phyloP scores from a whole-genome alignment of 1,139 yeast genomes.

The Blastobotrys illinoisensis region DNA sequence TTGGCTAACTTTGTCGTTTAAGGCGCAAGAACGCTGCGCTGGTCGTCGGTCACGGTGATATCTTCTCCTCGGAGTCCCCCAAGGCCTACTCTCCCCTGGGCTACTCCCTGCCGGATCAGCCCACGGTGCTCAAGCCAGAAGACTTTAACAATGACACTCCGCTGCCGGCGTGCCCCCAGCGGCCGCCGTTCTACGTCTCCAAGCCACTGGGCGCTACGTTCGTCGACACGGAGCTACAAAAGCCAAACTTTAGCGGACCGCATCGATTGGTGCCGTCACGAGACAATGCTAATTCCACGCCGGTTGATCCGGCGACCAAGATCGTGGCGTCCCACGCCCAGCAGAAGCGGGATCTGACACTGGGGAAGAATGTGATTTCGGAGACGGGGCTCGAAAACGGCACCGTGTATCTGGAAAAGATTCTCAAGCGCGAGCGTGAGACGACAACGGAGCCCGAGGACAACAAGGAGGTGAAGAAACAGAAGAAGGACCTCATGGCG shows the following conservation, averaged over 20 bases:
- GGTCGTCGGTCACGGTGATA: constrained; percentile 18
- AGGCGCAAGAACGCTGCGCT: constrained; percentile 5
- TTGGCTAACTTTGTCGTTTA: not conserved
- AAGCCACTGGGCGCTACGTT: constrained; percentile 28
- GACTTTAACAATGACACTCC: constrained; percentile 26
- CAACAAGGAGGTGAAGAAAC: constrained; percentile 17
- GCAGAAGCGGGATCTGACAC: constrained; percentile 14
- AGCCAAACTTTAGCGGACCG: constrained; percentile 21
- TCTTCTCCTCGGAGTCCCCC: constrained; percentile 26
- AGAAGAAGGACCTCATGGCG: constrained; percentile 24
- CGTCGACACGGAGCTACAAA: constrained; percentile 27
- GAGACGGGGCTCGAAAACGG: constrained; percentile 14
- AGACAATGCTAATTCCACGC: constrained; percentile 7
- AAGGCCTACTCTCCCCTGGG: constrained; percentile 31
- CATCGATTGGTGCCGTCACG: constrained; percentile 18
- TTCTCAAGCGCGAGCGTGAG: constrained; percentile 21
- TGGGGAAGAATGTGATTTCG: constrained; percentile 18
- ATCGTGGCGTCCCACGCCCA: constrained; percentile 13
- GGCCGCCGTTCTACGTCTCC: constrained; percentile 20
- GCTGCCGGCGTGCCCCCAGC: constrained; percentile 24
- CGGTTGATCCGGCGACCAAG: constrained; percentile 15
- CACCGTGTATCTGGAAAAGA: constrained; percentile 14
- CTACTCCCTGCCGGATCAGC: constrained; percentile 21
- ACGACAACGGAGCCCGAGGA: constrained; percentile 20
- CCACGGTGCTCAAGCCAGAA: constrained; percentile 21